Conservation (phyloP, 441 rosid genomes). For the Pelargonium myrrhifolium region DNA sequence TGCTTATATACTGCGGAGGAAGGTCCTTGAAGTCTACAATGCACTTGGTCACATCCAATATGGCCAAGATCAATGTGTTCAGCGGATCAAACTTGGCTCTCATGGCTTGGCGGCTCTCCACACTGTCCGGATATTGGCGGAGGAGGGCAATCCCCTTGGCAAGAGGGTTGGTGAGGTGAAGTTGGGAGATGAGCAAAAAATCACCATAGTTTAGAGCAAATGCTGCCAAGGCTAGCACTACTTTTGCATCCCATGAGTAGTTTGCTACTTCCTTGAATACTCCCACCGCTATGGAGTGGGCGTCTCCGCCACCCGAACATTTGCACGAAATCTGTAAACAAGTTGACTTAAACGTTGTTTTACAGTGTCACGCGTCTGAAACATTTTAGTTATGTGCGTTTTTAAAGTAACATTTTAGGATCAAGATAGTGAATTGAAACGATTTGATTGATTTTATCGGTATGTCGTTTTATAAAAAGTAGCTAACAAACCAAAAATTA, state of each 20-base stretch:
- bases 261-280: constrained; percentile 27
- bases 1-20: constrained; percentile 29
- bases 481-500: too few species aligned
- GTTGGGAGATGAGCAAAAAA: constrained; percentile 41
- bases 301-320: constrained; percentile 33
- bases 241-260: constrained; percentile 42
- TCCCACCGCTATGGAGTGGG: constrained; percentile 29
- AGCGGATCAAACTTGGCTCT: constrained; percentile 31
- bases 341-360: not conserved
- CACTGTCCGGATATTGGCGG: constrained; percentile 32
- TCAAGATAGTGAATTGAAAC: too few species aligned
- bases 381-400: too few species aligned
- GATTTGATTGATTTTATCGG: too few species aligned
- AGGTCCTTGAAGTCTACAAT: constrained; percentile 35
- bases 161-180: constrained; percentile 31
- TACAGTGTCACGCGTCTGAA: not conserved
- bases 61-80: constrained; percentile 24
- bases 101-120: constrained; percentile 20
- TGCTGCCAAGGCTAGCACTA: constrained; percentile 36
- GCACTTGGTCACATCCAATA: constrained; percentile 31
- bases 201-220: constrained; percentile 40
- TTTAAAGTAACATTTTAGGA: too few species aligned
- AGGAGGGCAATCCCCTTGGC: constrained; percentile 39
- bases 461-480: too few species aligned
- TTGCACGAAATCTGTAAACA: constrained; percentile 31